Conservation (phyloP, 352 stramenopile species). For the Chrysophaeum taylorii region DNA sequence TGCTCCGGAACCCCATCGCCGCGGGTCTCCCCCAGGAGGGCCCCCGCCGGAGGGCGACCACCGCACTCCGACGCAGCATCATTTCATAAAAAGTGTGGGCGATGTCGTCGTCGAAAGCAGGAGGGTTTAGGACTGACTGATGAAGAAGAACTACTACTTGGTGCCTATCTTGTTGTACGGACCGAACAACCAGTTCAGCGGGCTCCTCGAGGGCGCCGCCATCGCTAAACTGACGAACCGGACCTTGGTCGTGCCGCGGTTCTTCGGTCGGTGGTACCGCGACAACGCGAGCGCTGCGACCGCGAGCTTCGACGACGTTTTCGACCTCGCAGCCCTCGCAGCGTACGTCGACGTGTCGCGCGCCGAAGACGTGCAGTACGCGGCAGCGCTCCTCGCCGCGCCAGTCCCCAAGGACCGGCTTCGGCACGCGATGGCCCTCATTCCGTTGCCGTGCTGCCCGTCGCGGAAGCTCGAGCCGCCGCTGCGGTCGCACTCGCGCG, state of each 20-base stretch:
- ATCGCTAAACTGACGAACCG: neutral
- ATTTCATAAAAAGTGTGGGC: too few species aligned
- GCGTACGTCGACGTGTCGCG: neutral
- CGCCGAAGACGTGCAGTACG: neutral
- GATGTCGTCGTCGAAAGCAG: neutral
- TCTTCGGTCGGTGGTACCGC: neutral
- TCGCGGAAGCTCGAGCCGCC: neutral
- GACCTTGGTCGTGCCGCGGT: neutral
- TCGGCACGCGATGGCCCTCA: neutral
- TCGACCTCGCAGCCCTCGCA: neutral
- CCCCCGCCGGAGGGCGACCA: too few species aligned
- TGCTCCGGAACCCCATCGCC: too few species aligned
- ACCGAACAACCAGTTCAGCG: slow-evolving; percentile 13
- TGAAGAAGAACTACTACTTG: slow-evolving; percentile 9
- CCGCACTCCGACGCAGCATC: too few species aligned
- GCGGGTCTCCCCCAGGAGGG: too few species aligned
- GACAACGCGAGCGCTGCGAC: neutral
- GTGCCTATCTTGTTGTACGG: neutral
- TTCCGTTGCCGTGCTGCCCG: neutral
- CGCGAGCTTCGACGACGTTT: neutral
- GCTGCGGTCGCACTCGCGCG: neutral
- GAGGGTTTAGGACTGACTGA: slow-evolving; percentile 3
- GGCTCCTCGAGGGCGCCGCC: neutral
- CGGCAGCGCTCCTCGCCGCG: neutral
- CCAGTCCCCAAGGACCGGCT: neutral